phyloP scores from a whole-genome alignment of 1,284 basidiomycete species.

The Nidula niveotomentosa region DNA sequence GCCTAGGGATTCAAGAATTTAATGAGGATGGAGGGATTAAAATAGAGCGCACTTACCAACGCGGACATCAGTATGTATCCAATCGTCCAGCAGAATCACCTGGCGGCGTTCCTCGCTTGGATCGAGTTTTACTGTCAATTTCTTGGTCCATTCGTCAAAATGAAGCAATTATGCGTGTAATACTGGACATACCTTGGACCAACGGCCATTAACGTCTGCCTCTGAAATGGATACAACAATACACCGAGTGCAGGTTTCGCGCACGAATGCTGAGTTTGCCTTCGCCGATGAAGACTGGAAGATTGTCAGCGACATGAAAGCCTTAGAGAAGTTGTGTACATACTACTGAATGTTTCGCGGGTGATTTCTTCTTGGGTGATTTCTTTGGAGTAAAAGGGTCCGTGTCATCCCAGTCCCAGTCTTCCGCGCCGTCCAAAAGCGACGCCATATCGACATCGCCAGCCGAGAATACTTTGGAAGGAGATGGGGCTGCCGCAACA shows the following conservation, averaged over 20 bases:
- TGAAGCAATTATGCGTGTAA: slow-evolving; percentile 2
- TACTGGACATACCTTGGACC: slow-evolving; percentile 35
- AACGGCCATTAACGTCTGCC: slow-evolving; percentile 17
- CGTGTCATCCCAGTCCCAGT: slow-evolving; percentile 57
- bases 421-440: slow-evolving; percentile 55
- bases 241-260: slow-evolving; percentile 47
- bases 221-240: slow-evolving; percentile 43
- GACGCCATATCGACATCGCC: slow-evolving; percentile 35
- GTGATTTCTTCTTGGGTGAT: slow-evolving; percentile 14
- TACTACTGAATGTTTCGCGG: neutral
- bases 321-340: too few species aligned
- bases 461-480: slow-evolving; percentile 11
- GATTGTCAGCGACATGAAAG: too few species aligned
- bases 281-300: slow-evolving; percentile 8
- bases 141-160: slow-evolving; percentile 24
- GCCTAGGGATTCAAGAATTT: slow-evolving; percentile 35
- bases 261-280: slow-evolving; percentile 20
- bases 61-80: slow-evolving; percentile 57
- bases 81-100: slow-evolving; percentile 68
- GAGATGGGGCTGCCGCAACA: slow-evolving; percentile 1
- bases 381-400: slow-evolving; percentile 40
- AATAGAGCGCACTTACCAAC: slow-evolving; percentile 38
- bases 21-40: neutral
- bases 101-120: slow-evolving; percentile 34
- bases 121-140: slow-evolving; percentile 42